phyloP scores from a whole-genome alignment of 331 rosid species.

The Quercus phellos region DNA sequence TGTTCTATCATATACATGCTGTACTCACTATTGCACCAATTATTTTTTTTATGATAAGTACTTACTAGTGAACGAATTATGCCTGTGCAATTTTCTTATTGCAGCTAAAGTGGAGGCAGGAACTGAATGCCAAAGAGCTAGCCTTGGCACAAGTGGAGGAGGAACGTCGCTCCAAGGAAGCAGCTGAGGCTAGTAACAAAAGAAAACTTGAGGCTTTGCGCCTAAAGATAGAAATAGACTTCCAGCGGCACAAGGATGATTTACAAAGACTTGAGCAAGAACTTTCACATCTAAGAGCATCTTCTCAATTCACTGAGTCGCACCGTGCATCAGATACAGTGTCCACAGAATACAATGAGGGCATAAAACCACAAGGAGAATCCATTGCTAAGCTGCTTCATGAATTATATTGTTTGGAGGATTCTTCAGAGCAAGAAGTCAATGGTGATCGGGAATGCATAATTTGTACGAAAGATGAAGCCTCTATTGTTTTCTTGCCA shows the following conservation, averaged over 20 bases:
- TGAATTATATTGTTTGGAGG: constrained; percentile 64
- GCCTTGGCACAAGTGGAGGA: constrained; percentile 59
- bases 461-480: constrained; percentile 74
- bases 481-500: constrained; percentile 87
- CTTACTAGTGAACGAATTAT: not conserved
- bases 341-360: constrained; percentile 36
- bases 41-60: too few relatives aligned
- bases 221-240: constrained; percentile 83
- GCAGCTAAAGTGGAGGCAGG: constrained; percentile 75
- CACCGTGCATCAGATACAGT: constrained; percentile 40
- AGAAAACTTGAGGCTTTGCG: constrained; percentile 78
- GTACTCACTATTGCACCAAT: not conserved
- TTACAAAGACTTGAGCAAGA: constrained; percentile 85
- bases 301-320: constrained; percentile 44
- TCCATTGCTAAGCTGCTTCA: constrained; percentile 76
- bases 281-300: constrained; percentile 60
- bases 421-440: constrained; percentile 55
- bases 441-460: constrained; percentile 67
- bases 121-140: constrained; percentile 71
- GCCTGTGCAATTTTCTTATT: constrained; percentile 6
- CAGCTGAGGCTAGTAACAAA: constrained; percentile 65
- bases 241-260: constrained; percentile 95
- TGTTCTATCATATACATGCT: not conserved
- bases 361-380: constrained; percentile 56
- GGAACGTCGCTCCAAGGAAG: constrained; percentile 67